Evolutionary conservation across 352 stramenopile species (phyloP), one percentile per base, ranked within the genome.

Genomic region (Phytophthora citricola): DNA sequence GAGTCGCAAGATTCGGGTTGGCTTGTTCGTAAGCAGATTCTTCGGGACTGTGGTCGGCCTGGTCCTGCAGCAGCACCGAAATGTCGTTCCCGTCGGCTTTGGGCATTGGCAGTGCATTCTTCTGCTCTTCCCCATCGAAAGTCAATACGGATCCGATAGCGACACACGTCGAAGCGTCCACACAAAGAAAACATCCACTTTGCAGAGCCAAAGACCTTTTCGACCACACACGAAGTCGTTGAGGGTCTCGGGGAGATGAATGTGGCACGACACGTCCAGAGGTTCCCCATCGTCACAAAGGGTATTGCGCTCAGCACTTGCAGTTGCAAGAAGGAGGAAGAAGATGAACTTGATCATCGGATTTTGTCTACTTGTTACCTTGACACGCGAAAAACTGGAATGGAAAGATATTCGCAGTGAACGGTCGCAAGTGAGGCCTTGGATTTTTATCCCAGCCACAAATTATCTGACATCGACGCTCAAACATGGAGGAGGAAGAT

Each of bases 141-240:
- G 24, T n/a, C 1, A 43, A 10, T 0, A 39, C 22, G 1, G 53
- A 36, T 1, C 38, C 59, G n/a, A 69, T 38, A 34, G 34, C 24
- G 2, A 45, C 2, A 62, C 79, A 90, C 9, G 72, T 79, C 0
- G 15, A 17, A 0, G 41, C 27, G 29, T 87, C 62, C 14, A 92
- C 79, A 41, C 81, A 90, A 3, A 60, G 41, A 41, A 73, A 85
- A 66, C 83, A 92, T n/a, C 84, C 80, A 14, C 47, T 10, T 15
- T 73, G 76, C 1, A 85, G 31, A 14, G 84, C 81, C 34, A 86
- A 62, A 91, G 47, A 34, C 72, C 47, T 11, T 57, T 39, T 0
- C 20, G 17, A 1, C 49, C 58, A 44, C 78, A 87, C 4, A 31
- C 45, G 12, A 46, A 67, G 38, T 52, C 38, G 17, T 2, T 53